These are phyloP conservation scores for Rhynchosporium secalis DNA, from an alignment of 2,329 filamentous ascomycete species.

Conservation along the genomic window DNA sequence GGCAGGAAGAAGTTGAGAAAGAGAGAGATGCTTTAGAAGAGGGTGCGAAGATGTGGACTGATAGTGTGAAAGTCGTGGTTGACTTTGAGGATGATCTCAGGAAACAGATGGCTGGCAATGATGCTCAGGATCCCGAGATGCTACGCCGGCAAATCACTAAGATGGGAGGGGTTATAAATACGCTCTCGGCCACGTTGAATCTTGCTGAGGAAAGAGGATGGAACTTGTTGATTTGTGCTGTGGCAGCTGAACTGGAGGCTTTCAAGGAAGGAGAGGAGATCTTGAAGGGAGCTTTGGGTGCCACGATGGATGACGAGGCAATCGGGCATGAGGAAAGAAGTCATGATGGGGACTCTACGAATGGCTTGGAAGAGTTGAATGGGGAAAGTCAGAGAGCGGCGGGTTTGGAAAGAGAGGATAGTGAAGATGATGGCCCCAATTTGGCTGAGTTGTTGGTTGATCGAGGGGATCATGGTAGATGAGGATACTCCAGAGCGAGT, in stretches of 20 bases:
- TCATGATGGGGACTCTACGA: conserved; percentile 8
- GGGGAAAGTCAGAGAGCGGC: conserved; percentile 12
- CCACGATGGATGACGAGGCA: background rate
- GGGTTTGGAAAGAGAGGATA: conserved; percentile 25
- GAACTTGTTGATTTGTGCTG: conserved; percentile 73
- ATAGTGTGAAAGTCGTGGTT: conserved; percentile 58
- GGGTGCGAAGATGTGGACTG: conserved; percentile 66
- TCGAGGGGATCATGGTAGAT: conserved; percentile 15
- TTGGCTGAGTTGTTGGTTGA: conserved; percentile 34
- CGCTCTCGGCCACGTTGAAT: conserved; percentile 55
- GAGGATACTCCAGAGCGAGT: conserved; percentile 16
- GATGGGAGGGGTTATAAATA: conserved; percentile 57
- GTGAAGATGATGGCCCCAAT: conserved; percentile 35
- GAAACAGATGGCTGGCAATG: conserved; percentile 50
- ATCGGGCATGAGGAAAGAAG: conserved; percentile 13
- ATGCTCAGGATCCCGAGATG: conserved; percentile 44
- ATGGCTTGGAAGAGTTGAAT: conserved; percentile 18
- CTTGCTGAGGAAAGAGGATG: conserved; percentile 63
- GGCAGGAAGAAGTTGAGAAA: conserved; percentile 56
- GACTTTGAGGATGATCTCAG: conserved; percentile 66
- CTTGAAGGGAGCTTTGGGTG: conserved; percentile 45
- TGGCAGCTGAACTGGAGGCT: conserved; percentile 72
- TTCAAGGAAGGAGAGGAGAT: conserved; percentile 61
- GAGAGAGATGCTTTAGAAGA: conserved; percentile 67
- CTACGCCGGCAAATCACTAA: conserved; percentile 49